Conservation (phyloP, 495 filamentous ascomycete genomes). For the Podospora fimiseda region DNA sequence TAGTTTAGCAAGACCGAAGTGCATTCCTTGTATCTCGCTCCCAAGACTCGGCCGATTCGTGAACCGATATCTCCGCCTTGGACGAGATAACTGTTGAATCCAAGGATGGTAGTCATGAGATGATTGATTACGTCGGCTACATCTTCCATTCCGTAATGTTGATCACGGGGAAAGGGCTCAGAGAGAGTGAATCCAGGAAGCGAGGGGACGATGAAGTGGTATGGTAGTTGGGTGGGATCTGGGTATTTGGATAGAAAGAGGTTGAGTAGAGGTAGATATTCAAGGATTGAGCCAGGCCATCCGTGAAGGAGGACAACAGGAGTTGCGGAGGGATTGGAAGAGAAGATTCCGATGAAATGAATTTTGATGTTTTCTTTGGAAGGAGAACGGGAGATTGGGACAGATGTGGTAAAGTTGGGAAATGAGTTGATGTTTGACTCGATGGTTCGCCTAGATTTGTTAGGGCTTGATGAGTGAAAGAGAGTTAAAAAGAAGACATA, state of each 20-base stretch:
- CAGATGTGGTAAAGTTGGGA: slow-evolving; percentile 50
- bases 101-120: slow-evolving; percentile 49
- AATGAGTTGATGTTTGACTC: slow-evolving; percentile 56
- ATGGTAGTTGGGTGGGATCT: slow-evolving; percentile 46
- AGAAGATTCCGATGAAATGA: slow-evolving; percentile 60
- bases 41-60: slow-evolving; percentile 42
- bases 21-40: slow-evolving; percentile 24
- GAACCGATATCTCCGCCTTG: slow-evolving; percentile 62
- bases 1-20: slow-evolving; percentile 32
- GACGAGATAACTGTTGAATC: slow-evolving; percentile 53
- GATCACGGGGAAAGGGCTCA: slow-evolving; percentile 43
- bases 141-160: slow-evolving; percentile 39
- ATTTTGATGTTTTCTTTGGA: slow-evolving; percentile 28
- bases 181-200: slow-evolving; percentile 59
- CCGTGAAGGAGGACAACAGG: slow-evolving; percentile 51
- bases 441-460: slow-evolving; percentile 25
- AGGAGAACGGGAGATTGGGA: slow-evolving; percentile 34
- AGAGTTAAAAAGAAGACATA: neutral
- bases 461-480: neutral
- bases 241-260: slow-evolving; percentile 46
- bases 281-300: slow-evolving; percentile 48
- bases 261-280: slow-evolving; percentile 42
- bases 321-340: slow-evolving; percentile 49
- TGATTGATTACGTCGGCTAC: slow-evolving; percentile 45
- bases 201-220: slow-evolving; percentile 59